Base-by-base conservation (phyloP, 768 basidiomycete genomes). In the Strobilomyces echinocephalus region DNA sequence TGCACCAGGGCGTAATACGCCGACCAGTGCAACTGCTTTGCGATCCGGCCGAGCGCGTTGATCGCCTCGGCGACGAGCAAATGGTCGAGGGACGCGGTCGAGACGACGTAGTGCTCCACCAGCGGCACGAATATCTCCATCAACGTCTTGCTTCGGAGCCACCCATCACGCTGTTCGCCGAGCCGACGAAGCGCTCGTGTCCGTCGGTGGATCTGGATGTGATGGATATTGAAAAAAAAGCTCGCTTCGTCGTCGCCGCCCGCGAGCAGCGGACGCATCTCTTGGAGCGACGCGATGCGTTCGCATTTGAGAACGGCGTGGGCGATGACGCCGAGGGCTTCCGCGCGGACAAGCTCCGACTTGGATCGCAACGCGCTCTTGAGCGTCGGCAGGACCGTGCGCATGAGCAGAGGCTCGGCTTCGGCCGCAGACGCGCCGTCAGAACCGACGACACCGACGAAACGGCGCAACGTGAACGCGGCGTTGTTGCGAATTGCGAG, bases 151-250 rank as follows among this genome's bases (percentile, higher is more conserved):
- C 85, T 88, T 35, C 83, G 75, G 34, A 98, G 62, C 30, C 73
- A 83, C 40, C 83, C 80, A 9, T 83, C 79, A 55, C 85, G 86
- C 51, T 84, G 79, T 48, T 94, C 93, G 6, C 82, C 83, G 18
- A 97, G 79, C n/a, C 92, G 78, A 14, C 89, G 81, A 28, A 97
- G 76, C 3, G 95, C 95, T 54, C 95, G 75, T 1, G 85, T 84
- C 21, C 95, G 84, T 57, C 95, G 83, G 68, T 97, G 95, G 3
- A 87, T 73, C 70, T 99, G 97, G 41, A 98, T 82, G 65, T 99
- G 97, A 49, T 88, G 82, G 45, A 97, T 83, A 69, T 99, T 99
- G 75, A 86, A 87, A 80, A 99, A 98, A 74, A 98, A 95, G 65
- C 88, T 94, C 31, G 92, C 93, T 69, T 99, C 95, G 46, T 89